Conservation (phyloP, 305 asterid genomes). For the Rubia tinctorum region DNA sequence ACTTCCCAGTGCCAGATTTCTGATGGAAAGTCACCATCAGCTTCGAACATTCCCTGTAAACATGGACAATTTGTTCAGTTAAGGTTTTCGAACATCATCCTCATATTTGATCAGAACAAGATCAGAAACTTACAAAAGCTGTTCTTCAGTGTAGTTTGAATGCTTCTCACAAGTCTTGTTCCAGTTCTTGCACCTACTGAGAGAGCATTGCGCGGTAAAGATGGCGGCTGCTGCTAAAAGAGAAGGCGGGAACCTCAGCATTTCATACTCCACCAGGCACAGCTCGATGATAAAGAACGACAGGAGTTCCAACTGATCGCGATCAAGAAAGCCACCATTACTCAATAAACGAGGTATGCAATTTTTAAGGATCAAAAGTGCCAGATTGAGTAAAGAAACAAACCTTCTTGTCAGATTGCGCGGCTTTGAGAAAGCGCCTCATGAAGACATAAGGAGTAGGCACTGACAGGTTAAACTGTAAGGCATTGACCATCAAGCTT, state of each 20-base stretch:
- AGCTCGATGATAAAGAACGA: conserved; percentile 71
- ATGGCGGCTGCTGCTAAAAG: conserved; percentile 46
- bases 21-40: conserved; percentile 63
- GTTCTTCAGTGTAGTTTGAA: conserved; percentile 43
- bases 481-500: conserved; percentile 61
- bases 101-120: neutral
- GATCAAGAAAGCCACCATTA: neutral
- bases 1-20: conserved; percentile 62
- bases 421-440: conserved; percentile 81
- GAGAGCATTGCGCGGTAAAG: conserved; percentile 25
- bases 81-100: neutral
- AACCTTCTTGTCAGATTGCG: conserved; percentile 65
- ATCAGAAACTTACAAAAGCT: conserved; percentile 52
- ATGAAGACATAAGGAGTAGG: conserved; percentile 88
- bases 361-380: neutral
- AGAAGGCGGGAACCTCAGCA: conserved; percentile 76
- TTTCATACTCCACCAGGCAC: conserved; percentile 68
- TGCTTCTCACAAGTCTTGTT: conserved; percentile 53
- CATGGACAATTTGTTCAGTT: too few species aligned
- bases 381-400: conserved; percentile 1
- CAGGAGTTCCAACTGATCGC: conserved; percentile 53
- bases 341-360: neutral
- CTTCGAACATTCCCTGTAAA: conserved; percentile 68
- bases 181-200: conserved; percentile 22
- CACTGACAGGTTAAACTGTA: conserved; percentile 69